Percentiles rank a stretch among this genome's conserved stretches.
Conservation (phyloP, 2,329 filamentous ascomycete species). For the Tricladium varicosporioides region DNA sequence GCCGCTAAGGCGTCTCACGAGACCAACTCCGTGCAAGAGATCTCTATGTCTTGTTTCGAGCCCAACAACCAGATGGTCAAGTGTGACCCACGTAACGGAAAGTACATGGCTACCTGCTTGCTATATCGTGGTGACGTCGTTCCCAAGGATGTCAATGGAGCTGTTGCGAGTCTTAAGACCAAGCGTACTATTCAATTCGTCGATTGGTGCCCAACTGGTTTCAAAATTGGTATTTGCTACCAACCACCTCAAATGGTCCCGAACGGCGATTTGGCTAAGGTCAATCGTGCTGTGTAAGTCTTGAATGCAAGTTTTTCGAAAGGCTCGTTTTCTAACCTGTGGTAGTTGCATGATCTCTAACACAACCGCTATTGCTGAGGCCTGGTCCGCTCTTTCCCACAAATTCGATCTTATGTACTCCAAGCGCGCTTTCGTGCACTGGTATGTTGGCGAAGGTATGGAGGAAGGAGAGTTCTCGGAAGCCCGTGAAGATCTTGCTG, state of each 20-base stretch:
- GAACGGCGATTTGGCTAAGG: constrained; percentile 95
- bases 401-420: constrained; percentile 99
- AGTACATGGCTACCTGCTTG: constrained; percentile 99
- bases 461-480: constrained; percentile 99
- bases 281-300: constrained; percentile 94
- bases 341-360: constrained; percentile 94
- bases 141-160: constrained; percentile 88
- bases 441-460: constrained; percentile 99
- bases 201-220: constrained; percentile 99
- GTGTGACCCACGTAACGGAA: constrained; percentile 96
- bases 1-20: constrained; percentile 95
- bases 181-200: constrained; percentile 99
- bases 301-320: background rate
- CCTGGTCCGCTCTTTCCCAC: constrained; percentile 91
- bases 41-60: constrained; percentile 99
- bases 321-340: constrained; percentile 18
- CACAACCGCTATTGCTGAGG: constrained; percentile 97
- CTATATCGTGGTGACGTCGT: constrained; percentile 98
- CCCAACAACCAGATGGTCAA: constrained; percentile 99
- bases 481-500: constrained; percentile 96
- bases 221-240: constrained; percentile 99
- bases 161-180: constrained; percentile 96
- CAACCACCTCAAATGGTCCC: constrained; percentile 94
- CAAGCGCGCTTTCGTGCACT: constrained; percentile 99
- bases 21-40: constrained; percentile 96